Conservation (phyloP, 768 basidiomycete species). For the Mycena amicta region DNA sequence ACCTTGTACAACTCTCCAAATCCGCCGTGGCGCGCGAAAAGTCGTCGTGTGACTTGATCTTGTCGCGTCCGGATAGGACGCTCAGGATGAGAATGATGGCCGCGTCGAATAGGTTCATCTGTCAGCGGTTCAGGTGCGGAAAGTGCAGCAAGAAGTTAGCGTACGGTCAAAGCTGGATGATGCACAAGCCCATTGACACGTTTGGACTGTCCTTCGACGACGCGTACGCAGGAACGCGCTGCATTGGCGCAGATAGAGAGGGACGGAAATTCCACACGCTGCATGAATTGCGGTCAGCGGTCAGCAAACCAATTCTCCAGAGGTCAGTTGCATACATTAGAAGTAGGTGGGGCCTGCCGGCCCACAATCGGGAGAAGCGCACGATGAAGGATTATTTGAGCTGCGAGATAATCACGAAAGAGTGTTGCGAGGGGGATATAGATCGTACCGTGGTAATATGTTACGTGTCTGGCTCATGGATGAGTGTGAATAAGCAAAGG, state of each 20-base stretch:
- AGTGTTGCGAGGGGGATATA: neutral
- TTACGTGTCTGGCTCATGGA: neutral
- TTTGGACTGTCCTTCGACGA: neutral
- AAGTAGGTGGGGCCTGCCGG: neutral
- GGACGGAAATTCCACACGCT: neutral
- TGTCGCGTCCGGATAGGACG: neutral
- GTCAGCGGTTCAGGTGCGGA: neutral
- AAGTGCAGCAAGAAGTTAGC: neutral
- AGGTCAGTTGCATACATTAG: neutral
- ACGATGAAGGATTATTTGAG: constrained; percentile 13
- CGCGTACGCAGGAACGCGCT: constrained; percentile 14
- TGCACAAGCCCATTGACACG: neutral
- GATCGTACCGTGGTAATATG: constrained; percentile 9
- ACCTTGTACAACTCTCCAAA: neutral
- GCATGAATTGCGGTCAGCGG: neutral
- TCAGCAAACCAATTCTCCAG: no score
- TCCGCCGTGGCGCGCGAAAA: neutral
- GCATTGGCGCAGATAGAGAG: constrained; percentile 17
- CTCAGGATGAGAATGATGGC: neutral
- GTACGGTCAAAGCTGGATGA: neutral
- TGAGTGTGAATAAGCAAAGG: neutral
- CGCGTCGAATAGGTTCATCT: neutral
- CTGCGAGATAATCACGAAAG: neutral
- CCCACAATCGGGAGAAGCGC: constrained; percentile 2
- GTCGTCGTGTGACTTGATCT: neutral